A percentile compares a stretch with the other conserved stretches of the same genome.
Evolutionary conservation across 2,329 filamentous ascomycete species (phyloP).

Genomic region (Rhynchosporium secalis): DNA sequence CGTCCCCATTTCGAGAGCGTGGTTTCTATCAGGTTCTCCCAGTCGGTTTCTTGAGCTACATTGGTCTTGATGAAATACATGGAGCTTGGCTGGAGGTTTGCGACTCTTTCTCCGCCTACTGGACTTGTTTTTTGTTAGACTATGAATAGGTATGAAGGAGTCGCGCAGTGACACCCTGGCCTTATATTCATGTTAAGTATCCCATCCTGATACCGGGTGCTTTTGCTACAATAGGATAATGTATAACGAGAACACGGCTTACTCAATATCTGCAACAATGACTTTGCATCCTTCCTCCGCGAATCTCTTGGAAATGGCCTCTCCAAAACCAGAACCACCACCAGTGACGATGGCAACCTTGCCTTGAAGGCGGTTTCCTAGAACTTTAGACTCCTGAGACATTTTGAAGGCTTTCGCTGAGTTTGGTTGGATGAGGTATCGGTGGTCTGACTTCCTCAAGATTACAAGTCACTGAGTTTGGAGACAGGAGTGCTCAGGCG

Average conservation of each 20-base stretch:
- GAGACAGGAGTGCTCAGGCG: background rate
- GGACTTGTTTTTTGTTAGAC: conserved; percentile 32
- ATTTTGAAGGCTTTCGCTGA: conserved; percentile 39
- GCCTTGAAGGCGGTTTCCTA: conserved; percentile 45
- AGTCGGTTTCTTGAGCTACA: conserved; percentile 54
- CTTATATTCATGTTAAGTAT: too few species aligned
- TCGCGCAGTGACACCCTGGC: too few species aligned
- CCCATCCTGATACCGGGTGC: too few species aligned
- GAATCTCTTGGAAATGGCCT: conserved; percentile 60
- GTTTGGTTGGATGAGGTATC: background rate
- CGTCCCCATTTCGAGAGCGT: conserved; percentile 50
- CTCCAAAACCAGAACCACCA: conserved; percentile 63
- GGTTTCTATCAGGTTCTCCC: conserved; percentile 50
- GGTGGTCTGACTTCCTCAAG: background rate
- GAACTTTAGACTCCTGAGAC: conserved; percentile 25
- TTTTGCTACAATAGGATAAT: too few species aligned
- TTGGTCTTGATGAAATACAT: conserved; percentile 47
- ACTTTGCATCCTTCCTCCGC: conserved; percentile 60
- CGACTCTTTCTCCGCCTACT: conserved; percentile 50
- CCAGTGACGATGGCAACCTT: conserved; percentile 61
- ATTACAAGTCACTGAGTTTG: background rate
- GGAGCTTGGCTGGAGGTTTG: conserved; percentile 36
- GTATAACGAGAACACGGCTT: background rate
- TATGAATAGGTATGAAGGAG: background rate
- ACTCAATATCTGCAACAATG: conserved; percentile 61